Percentiles rank a stretch among this genome's conserved stretches.
These are phyloP conservation scores for fission yeast (Schizosaccharomyces pombe) DNA, from an alignment of 805 yeast species.

Conservation along the genomic window ASM294v3 CU329670.1:3297501-3298000, in stretches of 20 bases:
- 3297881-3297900: conserved; percentile 7
- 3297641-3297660: conserved; percentile 1
- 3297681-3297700: conserved; percentile 5
- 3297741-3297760: conserved; percentile 7
- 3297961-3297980: background rate
- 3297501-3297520: too few relatives aligned
- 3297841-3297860: conserved; percentile 9
- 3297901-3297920: conserved; percentile 7
- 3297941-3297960: conserved; percentile 8
- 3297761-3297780: conserved; percentile 6
- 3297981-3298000: background rate
- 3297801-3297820: conserved; percentile 6
- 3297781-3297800: conserved; percentile 9
- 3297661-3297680: background rate
- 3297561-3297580: conserved; percentile 3
- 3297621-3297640: background rate
- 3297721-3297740: conserved; percentile 7
- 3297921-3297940: conserved; percentile 7
- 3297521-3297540: background rate
- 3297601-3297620: background rate
- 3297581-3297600: background rate
- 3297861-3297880: conserved; percentile 9
- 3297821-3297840: conserved; percentile 6
- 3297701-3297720: conserved; percentile 7
- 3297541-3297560: background rate